These are phyloP conservation scores for Phyllosticta citribraziliensis DNA, from an alignment of 2,329 filamentous ascomycete genomes.

Conservation along the genomic window DNA sequence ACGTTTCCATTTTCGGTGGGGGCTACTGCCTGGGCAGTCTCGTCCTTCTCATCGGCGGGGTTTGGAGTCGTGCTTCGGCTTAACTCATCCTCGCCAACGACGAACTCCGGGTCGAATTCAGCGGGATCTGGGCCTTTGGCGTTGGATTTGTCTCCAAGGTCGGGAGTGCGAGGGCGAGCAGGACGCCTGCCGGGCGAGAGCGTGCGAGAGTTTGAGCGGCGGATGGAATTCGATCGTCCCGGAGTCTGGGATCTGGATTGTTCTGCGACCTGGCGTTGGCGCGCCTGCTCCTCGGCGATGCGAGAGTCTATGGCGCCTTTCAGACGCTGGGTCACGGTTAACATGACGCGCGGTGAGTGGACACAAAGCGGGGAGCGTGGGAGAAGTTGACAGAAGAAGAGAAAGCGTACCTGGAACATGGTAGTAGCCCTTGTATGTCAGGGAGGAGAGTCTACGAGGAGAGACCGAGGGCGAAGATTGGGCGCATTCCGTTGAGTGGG, in stretches of 20 bases:
- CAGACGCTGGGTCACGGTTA: constrained; percentile 49
- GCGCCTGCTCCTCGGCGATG: constrained; percentile 85
- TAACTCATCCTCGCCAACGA: constrained; percentile 67
- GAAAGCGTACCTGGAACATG: constrained; percentile 25
- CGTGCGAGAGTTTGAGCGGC: constrained; percentile 36
- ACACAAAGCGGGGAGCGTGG: neutral
- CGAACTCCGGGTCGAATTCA: constrained; percentile 78
- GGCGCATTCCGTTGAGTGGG: neutral
- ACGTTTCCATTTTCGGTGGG: constrained; percentile 17
- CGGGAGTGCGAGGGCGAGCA: constrained; percentile 21
- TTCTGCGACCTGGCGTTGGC: constrained; percentile 46
- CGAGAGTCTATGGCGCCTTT: constrained; percentile 77
- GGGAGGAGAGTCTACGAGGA: constrained; percentile 2
- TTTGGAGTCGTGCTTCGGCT: constrained; percentile 53
- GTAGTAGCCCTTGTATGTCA: constrained; percentile 13
- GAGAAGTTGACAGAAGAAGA: neutral
- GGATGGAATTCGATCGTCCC: constrained; percentile 36
- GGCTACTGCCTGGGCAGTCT: constrained; percentile 11
- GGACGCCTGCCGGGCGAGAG: constrained; percentile 28
- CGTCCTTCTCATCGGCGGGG: constrained; percentile 33
- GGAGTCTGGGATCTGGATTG: constrained; percentile 37
- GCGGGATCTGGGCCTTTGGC: constrained; percentile 67
- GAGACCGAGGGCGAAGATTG: neutral
- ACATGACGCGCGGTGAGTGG: neutral
- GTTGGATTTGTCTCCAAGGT: constrained; percentile 25